Percentiles rank a stretch among this genome's conserved stretches.
Conservation (phyloP, 2,329 filamentous ascomycete genomes). For the Didymella lethalis region DNA sequence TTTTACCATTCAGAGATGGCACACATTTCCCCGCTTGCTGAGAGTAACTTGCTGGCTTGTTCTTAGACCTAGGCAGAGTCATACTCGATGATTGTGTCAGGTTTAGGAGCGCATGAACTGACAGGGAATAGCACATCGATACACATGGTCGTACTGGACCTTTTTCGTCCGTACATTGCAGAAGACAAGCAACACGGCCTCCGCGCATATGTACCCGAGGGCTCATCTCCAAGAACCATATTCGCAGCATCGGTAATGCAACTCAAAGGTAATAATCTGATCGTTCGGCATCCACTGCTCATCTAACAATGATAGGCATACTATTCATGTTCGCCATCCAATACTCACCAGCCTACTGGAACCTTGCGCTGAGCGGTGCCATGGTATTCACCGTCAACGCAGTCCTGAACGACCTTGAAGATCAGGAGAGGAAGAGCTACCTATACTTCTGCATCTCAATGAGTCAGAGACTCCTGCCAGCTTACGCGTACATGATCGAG, state of each 20-base stretch:
- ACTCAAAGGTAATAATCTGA: constrained; percentile 12
- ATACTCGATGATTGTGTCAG: not conserved
- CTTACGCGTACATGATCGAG: constrained; percentile 19
- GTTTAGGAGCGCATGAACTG: not conserved
- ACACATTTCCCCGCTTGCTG: not conserved
- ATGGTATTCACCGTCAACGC: constrained; percentile 22
- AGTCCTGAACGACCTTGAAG: constrained; percentile 17
- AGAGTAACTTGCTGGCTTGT: not conserved
- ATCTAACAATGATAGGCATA: constrained; percentile 9
- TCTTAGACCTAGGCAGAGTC: not conserved
- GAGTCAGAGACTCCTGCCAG: constrained; percentile 10
- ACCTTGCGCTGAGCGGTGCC: constrained; percentile 14
- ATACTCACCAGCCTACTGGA: constrained; percentile 18
- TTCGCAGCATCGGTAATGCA: constrained; percentile 25
- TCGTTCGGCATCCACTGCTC: too few species aligned
- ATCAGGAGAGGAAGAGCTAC: constrained; percentile 17
- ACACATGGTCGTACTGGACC: constrained; percentile 21
- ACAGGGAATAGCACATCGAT: constrained; percentile 6
- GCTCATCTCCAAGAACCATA: constrained; percentile 18
- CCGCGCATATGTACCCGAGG: constrained; percentile 14
- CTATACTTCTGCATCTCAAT: constrained; percentile 19
- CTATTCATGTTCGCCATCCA: constrained; percentile 19
- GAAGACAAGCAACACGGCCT: constrained; percentile 16
- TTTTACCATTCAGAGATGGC: not conserved
- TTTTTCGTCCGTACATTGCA: constrained; percentile 23